phyloP scores from a whole-genome alignment of 768 basidiomycete species.

The Suillus alpinus region DNA sequence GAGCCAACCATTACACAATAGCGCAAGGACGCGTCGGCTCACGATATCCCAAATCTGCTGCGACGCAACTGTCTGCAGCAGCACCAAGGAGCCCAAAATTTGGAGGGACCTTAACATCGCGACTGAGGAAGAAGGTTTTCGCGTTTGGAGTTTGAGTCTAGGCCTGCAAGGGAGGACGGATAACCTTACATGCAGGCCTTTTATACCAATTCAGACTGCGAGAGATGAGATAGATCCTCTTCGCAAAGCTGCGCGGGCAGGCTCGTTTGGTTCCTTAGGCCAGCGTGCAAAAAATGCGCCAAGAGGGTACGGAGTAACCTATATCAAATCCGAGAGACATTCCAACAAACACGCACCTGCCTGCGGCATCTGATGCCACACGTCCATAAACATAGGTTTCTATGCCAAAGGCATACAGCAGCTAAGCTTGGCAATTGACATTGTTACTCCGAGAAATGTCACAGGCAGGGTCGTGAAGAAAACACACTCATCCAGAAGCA shows the following conservation, averaged over 20 bases:
- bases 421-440: background rate
- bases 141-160: background rate
- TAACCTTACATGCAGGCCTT: background rate
- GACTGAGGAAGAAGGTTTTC: background rate
- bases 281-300: background rate
- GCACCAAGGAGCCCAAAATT: conserved; percentile 14
- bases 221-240: background rate
- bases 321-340: background rate
- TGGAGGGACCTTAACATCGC: background rate
- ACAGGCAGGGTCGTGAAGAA: background rate
- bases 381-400: background rate
- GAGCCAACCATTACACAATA: conserved; percentile 1
- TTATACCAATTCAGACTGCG: background rate
- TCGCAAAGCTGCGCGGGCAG: background rate
- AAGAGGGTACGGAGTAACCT: background rate
- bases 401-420: background rate
- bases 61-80: conserved; percentile 28
- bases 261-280: background rate
- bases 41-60: conserved; percentile 59
- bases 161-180: background rate
- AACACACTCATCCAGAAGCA: background rate
- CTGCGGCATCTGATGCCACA: background rate
- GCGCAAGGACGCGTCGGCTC: conserved; percentile 13
- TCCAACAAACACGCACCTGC: background rate
- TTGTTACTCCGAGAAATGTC: background rate